Evolutionary conservation across 495 filamentous ascomycete species (phyloP), one percentile per base, ranked within the genome.

Genomic region (Stereocaulon alpinum): DNA sequence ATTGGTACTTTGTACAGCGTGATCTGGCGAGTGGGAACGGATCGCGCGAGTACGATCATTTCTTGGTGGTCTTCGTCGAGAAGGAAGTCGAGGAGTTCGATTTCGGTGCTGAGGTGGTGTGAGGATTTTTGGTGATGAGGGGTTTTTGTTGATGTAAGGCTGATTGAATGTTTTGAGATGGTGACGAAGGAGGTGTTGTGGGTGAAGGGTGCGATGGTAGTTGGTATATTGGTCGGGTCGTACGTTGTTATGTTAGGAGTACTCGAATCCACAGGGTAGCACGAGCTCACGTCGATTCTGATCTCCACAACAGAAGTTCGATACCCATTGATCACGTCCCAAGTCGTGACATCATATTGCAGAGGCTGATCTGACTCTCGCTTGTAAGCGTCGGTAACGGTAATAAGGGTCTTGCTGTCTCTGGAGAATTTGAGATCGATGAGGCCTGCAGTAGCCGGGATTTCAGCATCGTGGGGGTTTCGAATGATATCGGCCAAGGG

Each of bases 361-460:
- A 41, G 27, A 10, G 34, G 53, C 29, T 32, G 14, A 17, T 15
- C 22, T 17, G 29, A 27, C 30, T 34, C 29, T n/a, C 50, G 50
- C 18, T 34, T 40, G 50, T 34, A 53, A 18, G 32, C 15, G 11
- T 55, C 20, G 2, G 53, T 55, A 15, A 55, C 29, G 3, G 20
- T 37, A 17, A 42, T 55, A 0, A 55, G n/a, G 5, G 14, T 30
- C 0, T n/a, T 55, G 22, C 53, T 42, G 15, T 55, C 53, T 6
- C 24, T 24, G 2, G 53, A 55, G 53, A 55, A 55, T 42, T 42
- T 55, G 18, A 55, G 18, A 43, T 55, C 30, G n/a, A n/a, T 17
- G 24, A 55, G 15, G 27, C 27, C 37, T 27, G n/a, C 53, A 24
- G 30, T 27, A 0, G 37, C 40, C 2, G 34, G 34, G 4, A 55